Percentiles rank a stretch among this genome's conserved stretches.
Evolutionary conservation across 495 filamentous ascomycete species (phyloP).

Genomic region (Penicillium silybi): DNA sequence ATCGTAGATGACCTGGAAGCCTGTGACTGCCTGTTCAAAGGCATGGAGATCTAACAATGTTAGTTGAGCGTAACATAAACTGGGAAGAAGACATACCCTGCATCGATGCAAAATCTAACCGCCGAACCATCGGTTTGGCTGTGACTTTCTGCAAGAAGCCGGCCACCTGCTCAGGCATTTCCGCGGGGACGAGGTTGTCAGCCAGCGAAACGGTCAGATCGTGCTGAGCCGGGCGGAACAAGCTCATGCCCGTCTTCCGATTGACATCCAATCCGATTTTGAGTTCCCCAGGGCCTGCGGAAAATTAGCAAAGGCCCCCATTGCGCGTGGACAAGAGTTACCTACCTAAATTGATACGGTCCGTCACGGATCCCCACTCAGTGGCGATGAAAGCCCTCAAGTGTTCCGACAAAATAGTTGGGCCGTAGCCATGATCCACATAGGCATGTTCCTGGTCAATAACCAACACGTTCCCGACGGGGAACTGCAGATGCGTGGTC

Average conservation of each 20-base stretch:
- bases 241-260: conserved; percentile 54
- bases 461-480: conserved; percentile 40
- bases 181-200: conserved; percentile 57
- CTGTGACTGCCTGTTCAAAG: conserved; percentile 74
- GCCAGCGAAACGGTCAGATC: conserved; percentile 66
- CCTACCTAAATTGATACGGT: conserved; percentile 66
- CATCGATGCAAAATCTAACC: conserved; percentile 38
- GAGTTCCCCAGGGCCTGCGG: conserved; percentile 61
- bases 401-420: conserved; percentile 65
- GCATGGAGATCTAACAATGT: conserved; percentile 58
- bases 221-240: conserved; percentile 60
- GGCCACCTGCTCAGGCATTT: conserved; percentile 50
- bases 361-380: conserved; percentile 65
- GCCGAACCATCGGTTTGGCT: conserved; percentile 37
- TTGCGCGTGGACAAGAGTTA: neutral
- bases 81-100: conserved; percentile 27
- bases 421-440: conserved; percentile 41
- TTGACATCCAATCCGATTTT: conserved; percentile 58
- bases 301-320: conserved; percentile 6
- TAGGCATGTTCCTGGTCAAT: conserved; percentile 50
- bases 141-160: conserved; percentile 48
- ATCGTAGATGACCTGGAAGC: conserved; percentile 72
- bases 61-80: conserved; percentile 22
- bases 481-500: conserved; percentile 38
- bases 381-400: conserved; percentile 64